These are phyloP conservation scores for Striga asiatica DNA, from an alignment of 257 asterid species.

Conservation along the genomic window DNA sequence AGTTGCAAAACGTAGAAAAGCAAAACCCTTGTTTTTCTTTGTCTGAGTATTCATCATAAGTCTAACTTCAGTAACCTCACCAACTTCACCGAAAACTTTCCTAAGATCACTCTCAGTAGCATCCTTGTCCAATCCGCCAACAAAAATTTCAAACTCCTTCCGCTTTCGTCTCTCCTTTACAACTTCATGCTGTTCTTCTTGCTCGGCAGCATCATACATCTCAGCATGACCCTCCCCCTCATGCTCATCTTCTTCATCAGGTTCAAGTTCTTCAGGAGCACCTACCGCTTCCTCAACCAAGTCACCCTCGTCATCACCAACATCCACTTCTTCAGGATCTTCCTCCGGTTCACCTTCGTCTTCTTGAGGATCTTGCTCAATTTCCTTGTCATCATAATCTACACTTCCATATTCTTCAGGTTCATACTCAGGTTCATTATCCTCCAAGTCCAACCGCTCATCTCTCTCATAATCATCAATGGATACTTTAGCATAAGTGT, in stretches of 20 bases:
- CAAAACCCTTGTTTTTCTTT: conserved; percentile 93
- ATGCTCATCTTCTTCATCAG: conserved; percentile 52
- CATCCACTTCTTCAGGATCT: conserved; percentile 52
- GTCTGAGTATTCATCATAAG: conserved; percentile 98
- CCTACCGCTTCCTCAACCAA: conserved; percentile 49
- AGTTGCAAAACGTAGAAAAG: conserved; percentile 90
- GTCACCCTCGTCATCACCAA: conserved; percentile 58
- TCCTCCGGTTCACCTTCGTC: conserved; percentile 52
- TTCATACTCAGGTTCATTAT: conserved; percentile 91
- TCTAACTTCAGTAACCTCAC: conserved; percentile 88
- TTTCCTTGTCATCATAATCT: conserved; percentile 85
- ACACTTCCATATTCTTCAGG: conserved; percentile 77
- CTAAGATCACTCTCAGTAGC: conserved; percentile 87
- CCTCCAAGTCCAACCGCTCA: conserved; percentile 89
- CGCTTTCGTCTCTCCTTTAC: conserved; percentile 86
- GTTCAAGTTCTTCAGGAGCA: conserved; percentile 56
- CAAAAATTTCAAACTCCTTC: conserved; percentile 90
- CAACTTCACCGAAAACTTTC: conserved; percentile 79
- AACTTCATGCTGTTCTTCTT: conserved; percentile 76
- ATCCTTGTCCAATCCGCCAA: conserved; percentile 98
- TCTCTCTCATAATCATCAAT: conserved; percentile 74
- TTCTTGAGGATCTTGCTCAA: conserved; percentile 59
- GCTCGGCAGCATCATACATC: conserved; percentile 67
- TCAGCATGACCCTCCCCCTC: conserved; percentile 43
- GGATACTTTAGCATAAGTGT: conserved; percentile 44